Percentiles rank a stretch among this genome's conserved stretches.
Conservation (phyloP, 2,329 filamentous ascomycete species). For the Ascochyta rabiei region DNA sequence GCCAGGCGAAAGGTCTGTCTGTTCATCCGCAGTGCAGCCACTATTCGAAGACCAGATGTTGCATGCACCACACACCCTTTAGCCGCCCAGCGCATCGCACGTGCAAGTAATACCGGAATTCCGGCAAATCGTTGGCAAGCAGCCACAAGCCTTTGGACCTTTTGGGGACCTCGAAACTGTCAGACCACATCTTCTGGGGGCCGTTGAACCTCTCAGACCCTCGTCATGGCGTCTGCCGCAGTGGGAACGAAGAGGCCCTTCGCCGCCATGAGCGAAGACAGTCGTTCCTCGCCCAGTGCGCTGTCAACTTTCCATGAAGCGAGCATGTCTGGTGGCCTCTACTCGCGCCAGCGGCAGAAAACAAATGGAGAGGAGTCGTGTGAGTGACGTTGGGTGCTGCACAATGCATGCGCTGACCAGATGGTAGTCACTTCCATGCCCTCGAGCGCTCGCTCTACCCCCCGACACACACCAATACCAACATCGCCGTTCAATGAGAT, state of each 20-base stretch:
- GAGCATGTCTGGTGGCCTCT: slow-evolving; percentile 2
- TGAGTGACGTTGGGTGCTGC: not conserved
- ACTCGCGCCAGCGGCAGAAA: slow-evolving; percentile 5
- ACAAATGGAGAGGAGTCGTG: slow-evolving; percentile 12
- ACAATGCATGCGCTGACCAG: slow-evolving; percentile 7
- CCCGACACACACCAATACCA: slow-evolving; percentile 35
- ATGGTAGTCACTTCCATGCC: slow-evolving; percentile 24
- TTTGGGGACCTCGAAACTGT: not conserved
- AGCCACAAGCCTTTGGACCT: not conserved
- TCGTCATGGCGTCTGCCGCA: slow-evolving; percentile 35
- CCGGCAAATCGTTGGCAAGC: not conserved
- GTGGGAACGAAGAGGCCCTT: slow-evolving; percentile 39
- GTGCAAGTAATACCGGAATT: slow-evolving; percentile 8
- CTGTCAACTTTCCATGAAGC: slow-evolving; percentile 8
- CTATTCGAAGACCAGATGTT: not conserved
- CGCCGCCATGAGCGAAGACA: slow-evolving; percentile 31
- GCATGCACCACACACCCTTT: slow-evolving; percentile 4
- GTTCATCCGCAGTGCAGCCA: not conserved
- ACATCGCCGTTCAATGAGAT: slow-evolving; percentile 24
- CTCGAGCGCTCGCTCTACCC: slow-evolving; percentile 37
- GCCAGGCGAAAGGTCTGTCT: slow-evolving; percentile 1
- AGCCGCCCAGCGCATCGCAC: slow-evolving; percentile 11
- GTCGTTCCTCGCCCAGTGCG: slow-evolving; percentile 3
- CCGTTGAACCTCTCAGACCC: not conserved
- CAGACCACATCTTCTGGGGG: not conserved